A percentile compares a stretch with the other conserved stretches of the same genome.
Evolutionary conservation across 495 filamentous ascomycete species (phyloP).

Genomic region (Hypoxylon cercidicola): DNA sequence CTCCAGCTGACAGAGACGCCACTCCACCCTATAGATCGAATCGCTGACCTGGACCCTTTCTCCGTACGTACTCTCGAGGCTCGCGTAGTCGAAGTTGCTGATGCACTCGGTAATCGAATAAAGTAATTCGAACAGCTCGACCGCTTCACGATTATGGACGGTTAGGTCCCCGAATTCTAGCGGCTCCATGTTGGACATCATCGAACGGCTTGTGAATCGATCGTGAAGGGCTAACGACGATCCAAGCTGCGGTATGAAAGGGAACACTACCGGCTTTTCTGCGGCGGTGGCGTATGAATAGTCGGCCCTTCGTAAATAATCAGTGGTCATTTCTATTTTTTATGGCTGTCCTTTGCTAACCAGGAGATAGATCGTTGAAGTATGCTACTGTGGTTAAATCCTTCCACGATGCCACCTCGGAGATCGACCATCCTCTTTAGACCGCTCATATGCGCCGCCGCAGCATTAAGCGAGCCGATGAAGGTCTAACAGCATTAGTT

Average conservation of each 20-base stretch:
- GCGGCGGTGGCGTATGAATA: slow-evolving; percentile 46
- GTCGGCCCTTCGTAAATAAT: slow-evolving; percentile 38
- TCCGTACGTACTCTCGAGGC: slow-evolving; percentile 36
- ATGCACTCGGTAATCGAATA: slow-evolving; percentile 44
- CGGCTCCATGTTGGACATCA: slow-evolving; percentile 29
- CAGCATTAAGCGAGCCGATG: slow-evolving; percentile 41
- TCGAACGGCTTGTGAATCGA: slow-evolving; percentile 40
- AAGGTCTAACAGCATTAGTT: slow-evolving; percentile 35
- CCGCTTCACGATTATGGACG: slow-evolving; percentile 37
- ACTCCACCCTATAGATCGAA: slow-evolving; percentile 47
- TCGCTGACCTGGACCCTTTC: slow-evolving; percentile 43
- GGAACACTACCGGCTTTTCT: slow-evolving; percentile 41
- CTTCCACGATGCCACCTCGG: slow-evolving; percentile 43
- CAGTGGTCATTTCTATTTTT: not conserved
- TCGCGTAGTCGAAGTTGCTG: slow-evolving; percentile 43
- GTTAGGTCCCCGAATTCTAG: slow-evolving; percentile 29
- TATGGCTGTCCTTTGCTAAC: slow-evolving; percentile 23
- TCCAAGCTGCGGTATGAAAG: slow-evolving; percentile 45
- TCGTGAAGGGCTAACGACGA: slow-evolving; percentile 39
- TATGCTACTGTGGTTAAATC: slow-evolving; percentile 42
- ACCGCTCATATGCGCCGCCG: slow-evolving; percentile 45
- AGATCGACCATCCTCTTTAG: slow-evolving; percentile 46
- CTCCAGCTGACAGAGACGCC: slow-evolving; percentile 44
- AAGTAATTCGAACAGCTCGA: slow-evolving; percentile 43
- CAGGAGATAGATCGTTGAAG: slow-evolving; percentile 47